A percentile compares a stretch with the other conserved stretches of the same genome.
These are phyloP conservation scores for Solanum chiquidenum DNA, from an alignment of 257 asterid species.

Conservation along the genomic window DNA sequence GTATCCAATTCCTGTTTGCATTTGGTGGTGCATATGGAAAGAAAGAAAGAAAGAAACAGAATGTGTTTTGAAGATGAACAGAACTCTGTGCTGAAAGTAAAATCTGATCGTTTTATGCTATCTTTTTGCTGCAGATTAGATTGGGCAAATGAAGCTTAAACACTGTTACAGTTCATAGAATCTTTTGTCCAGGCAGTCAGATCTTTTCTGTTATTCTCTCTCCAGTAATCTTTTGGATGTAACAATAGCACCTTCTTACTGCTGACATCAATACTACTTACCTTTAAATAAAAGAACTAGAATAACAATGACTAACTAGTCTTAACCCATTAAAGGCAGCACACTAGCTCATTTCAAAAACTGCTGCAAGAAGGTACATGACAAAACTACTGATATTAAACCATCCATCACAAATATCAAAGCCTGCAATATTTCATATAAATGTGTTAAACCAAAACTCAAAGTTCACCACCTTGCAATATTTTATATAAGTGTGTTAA, in stretches of 20 bases:
- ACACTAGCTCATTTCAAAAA: background rate
- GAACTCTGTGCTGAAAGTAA: background rate
- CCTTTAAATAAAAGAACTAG: background rate
- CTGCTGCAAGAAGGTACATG: background rate
- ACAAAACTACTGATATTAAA: background rate
- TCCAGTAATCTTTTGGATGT: background rate
- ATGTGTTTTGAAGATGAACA: background rate
- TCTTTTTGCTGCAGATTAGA: background rate
- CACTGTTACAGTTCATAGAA: background rate
- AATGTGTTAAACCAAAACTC: background rate
- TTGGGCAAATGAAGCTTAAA: background rate
- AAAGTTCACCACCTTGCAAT: background rate
- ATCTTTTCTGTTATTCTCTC: background rate
- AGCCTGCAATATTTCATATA: background rate
- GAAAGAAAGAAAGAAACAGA: background rate
- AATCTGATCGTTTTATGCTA: background rate
- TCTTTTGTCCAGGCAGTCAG: background rate
- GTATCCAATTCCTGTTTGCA: background rate
- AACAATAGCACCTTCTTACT: background rate
- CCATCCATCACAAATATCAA: background rate
- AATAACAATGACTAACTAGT: background rate
- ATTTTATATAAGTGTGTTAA: background rate
- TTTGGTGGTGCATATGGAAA: background rate
- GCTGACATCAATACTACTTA: background rate
- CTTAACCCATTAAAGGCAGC: background rate